phyloP scores from a whole-genome alignment of 2,329 filamentous ascomycete species.

The Cladophialophora carrionii region DNA sequence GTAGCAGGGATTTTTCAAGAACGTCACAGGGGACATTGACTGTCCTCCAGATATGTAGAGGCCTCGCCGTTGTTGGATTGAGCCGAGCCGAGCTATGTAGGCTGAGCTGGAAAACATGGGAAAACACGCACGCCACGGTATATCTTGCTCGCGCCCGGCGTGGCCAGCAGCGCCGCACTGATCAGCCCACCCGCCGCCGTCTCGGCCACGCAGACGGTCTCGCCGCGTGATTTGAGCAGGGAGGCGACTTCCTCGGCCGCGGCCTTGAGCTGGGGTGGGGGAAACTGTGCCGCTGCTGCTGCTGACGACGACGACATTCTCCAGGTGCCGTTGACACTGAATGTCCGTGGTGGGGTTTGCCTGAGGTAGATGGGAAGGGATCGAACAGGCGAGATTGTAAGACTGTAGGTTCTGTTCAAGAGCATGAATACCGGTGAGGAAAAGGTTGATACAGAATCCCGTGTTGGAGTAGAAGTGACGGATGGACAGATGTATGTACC shows the following conservation, averaged over 20 bases:
- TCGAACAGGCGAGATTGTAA: not conserved
- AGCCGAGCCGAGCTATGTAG: too few relatives aligned
- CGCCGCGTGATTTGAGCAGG: constrained; percentile 52
- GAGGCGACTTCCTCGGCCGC: constrained; percentile 30
- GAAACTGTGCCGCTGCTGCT: constrained; percentile 20
- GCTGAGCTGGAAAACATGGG: not conserved
- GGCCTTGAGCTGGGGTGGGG: constrained; percentile 19
- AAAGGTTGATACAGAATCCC: not conserved
- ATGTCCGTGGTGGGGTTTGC: not conserved
- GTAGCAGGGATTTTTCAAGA: too few relatives aligned
- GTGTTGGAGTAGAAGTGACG: too few relatives aligned
- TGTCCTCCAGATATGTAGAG: not conserved
- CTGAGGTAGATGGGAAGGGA: not conserved
- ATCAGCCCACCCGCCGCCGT: constrained; percentile 67
- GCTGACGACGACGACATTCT: not conserved
- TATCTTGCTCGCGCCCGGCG: constrained; percentile 60
- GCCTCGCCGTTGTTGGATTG: too few relatives aligned
- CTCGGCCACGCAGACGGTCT: constrained; percentile 65
- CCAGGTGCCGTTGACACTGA: not conserved
- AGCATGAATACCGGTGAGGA: not conserved
- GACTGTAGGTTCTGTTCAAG: not conserved
- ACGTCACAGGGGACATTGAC: too few relatives aligned
- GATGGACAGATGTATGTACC: too few relatives aligned
- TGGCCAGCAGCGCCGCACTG: constrained; percentile 61
- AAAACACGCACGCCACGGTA: constrained; percentile 45